Base-by-base conservation (phyloP, 495 filamentous ascomycete species). In the Delitschia confertaspora region DNA sequence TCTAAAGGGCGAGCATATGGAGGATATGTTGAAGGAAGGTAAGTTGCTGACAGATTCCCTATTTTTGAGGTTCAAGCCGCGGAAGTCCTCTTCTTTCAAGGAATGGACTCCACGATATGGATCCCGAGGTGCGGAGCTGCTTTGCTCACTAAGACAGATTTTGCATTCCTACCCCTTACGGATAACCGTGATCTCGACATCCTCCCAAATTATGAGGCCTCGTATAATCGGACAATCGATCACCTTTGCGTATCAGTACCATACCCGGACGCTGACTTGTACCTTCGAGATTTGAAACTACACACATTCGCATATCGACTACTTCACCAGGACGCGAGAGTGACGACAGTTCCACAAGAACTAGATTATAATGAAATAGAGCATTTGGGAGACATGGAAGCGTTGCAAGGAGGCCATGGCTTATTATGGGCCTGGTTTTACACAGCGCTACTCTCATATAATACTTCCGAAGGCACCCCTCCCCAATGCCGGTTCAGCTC, bases 121-220 rank as follows among this genome's bases (percentile, higher is more conserved):
- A n/a, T n/a, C n/a, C n/a, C n/a, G n/a, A n/a, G n/a, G n/a, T n/a
- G n/a, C 18, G 6, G 29, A 5, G 8, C 5, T 22, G 22, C n/a
- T 24, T 39, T 24, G 21, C 36, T 39, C 13, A 39, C 36, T 23
- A 25, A 16, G 11, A 24, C n/a, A 39, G 36, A 22, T n/a, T 17
- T n/a, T 13, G 7, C 25, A 14, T 13, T 39, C 7, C 14, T 25
- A 6, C 14, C 8, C 3, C 20, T 39, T 4, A n/a, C 23, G 3
- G 49, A 47, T 25, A 35, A 43, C 25, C 44, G 44, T 30, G 49
- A 53, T 13, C 8, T 42, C 16, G 14, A 36, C 25, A 33, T 41
- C 25, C 9, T 40, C 11, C 49, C 42, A 6, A 30, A 42, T 18
- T 47, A 41, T 31, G 42, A 41, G 17, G 21, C 32, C n/a, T 14